Evolutionary conservation across 1,284 basidiomycete genomes (phyloP), one percentile per base, ranked within the genome.

Genomic region (Apiotrichum laibachii): DNA sequence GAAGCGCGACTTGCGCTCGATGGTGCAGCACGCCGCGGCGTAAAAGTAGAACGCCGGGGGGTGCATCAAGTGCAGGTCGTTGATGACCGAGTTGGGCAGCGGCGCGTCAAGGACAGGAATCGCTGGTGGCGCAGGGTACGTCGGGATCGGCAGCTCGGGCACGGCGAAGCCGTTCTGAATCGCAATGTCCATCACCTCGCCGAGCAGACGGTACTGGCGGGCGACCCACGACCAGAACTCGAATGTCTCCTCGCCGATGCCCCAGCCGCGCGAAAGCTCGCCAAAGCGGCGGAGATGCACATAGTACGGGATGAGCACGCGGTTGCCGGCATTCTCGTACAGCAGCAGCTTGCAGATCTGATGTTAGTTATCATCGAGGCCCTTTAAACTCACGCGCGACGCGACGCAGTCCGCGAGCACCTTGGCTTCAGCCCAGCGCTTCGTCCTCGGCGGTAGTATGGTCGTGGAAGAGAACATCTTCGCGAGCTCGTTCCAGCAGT

Each of bases 151-250:
- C 1, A 63, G 5, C 34, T 53, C 45, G 1, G 46, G 66, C 53
- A 59, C 55, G 37, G 0, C 55, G 57, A 44, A 81, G 1, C 86
- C 86, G 0, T 85, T 82, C 31, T 83, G 82, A 0, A 86, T 82
- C 1, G 88, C 92, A 63, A 90, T 84, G 62, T 95, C 91, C 2
- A 95, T 82, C 2, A 96, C 80, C 73, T 96, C 93, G 13, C 88
- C 91, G 35, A 96, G 84, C 21, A 92, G 83, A 9, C 92, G 88
- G 70, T 95, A 92, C 89, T 97, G 92, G 70, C 93, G 83, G 10
- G 90, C 88, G 53, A 93, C 82, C 95, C 94, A 99, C 66, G 88
- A 89, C 95, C 95, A 98, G 72, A 87, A 98, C 75, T 98, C 96
- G 67, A 90, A 96, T 0, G 91, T 96, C 68, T 92, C 89, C 68